Conservation (phyloP, 1,284 basidiomycete species). For the Tilletia indica region DNA sequence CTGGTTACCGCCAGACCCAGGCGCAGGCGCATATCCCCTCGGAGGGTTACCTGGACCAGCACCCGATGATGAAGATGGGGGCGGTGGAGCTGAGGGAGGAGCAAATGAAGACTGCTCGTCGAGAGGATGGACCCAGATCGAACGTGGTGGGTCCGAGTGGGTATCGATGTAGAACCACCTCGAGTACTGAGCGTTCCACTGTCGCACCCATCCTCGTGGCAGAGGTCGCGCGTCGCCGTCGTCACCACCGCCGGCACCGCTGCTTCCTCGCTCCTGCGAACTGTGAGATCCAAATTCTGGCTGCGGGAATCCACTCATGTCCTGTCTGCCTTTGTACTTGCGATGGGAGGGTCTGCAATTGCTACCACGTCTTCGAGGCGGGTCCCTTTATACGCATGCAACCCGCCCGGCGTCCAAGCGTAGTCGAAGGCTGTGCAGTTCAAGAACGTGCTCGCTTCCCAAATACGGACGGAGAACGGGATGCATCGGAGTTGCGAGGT, state of each 20-base stretch:
- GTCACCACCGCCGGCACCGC: neutral
- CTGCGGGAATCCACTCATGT: neutral
- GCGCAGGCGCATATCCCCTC: neutral
- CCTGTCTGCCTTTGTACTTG: too few relatives aligned
- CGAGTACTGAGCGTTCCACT: conserved; percentile 38
- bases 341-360: too few relatives aligned
- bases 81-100: neutral
- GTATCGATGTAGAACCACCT: conserved; percentile 53
- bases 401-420: too few relatives aligned
- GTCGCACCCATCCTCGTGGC: conserved; percentile 48
- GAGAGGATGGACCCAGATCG: conserved; percentile 54
- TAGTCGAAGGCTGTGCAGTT: too few relatives aligned
- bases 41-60: neutral
- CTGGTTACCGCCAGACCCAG: neutral
- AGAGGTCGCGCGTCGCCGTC: conserved; percentile 25
- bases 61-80: too few relatives aligned
- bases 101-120: conserved; percentile 34
- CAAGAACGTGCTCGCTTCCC: too few relatives aligned
- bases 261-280: too few relatives aligned
- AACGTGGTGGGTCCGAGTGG: conserved; percentile 47
- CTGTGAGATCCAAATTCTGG: neutral
- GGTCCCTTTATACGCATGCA: too few relatives aligned
- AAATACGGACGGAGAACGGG: too few relatives aligned
- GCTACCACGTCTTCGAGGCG: too few relatives aligned
- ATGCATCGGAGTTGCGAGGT: too few relatives aligned